A percentile compares a stretch with the other conserved stretches of the same genome.
Conservation (phyloP, 2,329 filamentous ascomycete species). For the Hypoxylon rubiginosum region DNA sequence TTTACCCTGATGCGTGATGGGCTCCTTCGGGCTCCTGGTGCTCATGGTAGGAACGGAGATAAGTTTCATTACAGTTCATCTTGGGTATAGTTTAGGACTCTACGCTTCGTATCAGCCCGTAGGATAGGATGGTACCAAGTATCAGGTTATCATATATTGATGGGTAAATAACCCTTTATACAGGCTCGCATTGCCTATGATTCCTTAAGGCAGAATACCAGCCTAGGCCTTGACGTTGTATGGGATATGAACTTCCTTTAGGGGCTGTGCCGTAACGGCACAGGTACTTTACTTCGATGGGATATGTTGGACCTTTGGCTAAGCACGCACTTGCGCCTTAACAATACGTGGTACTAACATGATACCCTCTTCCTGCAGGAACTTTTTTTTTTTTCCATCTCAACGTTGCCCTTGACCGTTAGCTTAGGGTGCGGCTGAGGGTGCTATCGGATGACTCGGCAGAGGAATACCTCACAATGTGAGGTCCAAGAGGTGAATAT, state of each 20-base stretch:
- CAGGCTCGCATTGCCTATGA: not conserved
- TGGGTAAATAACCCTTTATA: conserved; percentile 4
- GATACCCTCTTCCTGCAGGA: conserved; percentile 23
- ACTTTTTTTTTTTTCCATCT: conserved; percentile 9
- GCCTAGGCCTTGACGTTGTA: not conserved
- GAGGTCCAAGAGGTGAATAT: not conserved
- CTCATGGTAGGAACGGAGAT: not conserved
- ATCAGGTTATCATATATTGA: not conserved
- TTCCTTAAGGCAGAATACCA: not conserved
- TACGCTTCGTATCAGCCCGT: conserved; percentile 7
- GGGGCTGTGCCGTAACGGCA: conserved; percentile 17
- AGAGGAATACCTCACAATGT: conserved; percentile 6
- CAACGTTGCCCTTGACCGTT: not conserved
- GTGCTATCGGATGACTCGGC: conserved; percentile 14
- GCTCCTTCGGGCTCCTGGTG: not conserved
- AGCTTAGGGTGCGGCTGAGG: conserved; percentile 17
- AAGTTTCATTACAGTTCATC: not conserved
- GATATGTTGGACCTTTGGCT: conserved; percentile 12
- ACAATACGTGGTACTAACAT: conserved; percentile 2
- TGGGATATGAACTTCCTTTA: conserved; percentile 1
- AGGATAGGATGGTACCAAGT: not conserved
- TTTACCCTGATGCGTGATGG: not conserved
- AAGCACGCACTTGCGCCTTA: not conserved
- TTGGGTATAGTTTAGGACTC: not conserved
- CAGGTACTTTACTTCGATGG: not conserved